phyloP scores from a whole-genome alignment of 1,139 yeast species.

The Yamadazyma blattariae region DNA sequence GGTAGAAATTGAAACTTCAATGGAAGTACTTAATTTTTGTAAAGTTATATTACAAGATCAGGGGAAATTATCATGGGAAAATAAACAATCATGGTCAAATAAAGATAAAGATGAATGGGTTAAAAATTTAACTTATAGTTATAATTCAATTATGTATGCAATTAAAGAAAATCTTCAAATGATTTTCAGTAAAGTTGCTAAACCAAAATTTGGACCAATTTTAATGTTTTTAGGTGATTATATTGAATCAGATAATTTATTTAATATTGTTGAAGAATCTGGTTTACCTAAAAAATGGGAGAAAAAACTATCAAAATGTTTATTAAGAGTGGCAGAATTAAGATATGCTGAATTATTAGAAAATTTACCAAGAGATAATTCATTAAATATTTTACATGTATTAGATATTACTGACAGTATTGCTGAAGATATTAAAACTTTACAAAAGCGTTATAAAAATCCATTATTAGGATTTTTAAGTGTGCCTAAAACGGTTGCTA shows the following conservation, averaged over 20 bases:
- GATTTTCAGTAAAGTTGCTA: conserved; percentile 45
- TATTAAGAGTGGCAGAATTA: conserved; percentile 53
- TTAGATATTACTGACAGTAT: conserved; percentile 58
- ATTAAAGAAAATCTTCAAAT: conserved; percentile 44
- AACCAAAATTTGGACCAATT: conserved; percentile 63
- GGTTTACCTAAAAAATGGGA: conserved; percentile 51
- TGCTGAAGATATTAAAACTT: conserved; percentile 44
- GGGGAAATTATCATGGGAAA: conserved; percentile 34
- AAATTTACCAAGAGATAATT: conserved; percentile 63
- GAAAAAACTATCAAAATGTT: conserved; percentile 44
- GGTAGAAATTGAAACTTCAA: conserved; percentile 27
- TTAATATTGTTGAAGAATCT: conserved; percentile 31
- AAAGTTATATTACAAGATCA: conserved; percentile 30
- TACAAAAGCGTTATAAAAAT: conserved; percentile 60
- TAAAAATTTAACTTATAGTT: conserved; percentile 45
- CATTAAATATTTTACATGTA: conserved; percentile 56
- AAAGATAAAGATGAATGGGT: conserved; percentile 55
- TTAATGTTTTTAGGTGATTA: conserved; percentile 50
- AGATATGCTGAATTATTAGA: conserved; percentile 59
- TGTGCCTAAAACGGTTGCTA: conserved; percentile 55
- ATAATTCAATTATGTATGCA: conserved; percentile 45
- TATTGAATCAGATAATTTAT: conserved; percentile 49
- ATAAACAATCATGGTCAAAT: conserved; percentile 40
- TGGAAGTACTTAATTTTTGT: conserved; percentile 26
- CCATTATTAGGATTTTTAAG: conserved; percentile 60